phyloP scores from a whole-genome alignment of 2,329 filamentous ascomycete genomes.

The Colletotrichum godetiae region DNA sequence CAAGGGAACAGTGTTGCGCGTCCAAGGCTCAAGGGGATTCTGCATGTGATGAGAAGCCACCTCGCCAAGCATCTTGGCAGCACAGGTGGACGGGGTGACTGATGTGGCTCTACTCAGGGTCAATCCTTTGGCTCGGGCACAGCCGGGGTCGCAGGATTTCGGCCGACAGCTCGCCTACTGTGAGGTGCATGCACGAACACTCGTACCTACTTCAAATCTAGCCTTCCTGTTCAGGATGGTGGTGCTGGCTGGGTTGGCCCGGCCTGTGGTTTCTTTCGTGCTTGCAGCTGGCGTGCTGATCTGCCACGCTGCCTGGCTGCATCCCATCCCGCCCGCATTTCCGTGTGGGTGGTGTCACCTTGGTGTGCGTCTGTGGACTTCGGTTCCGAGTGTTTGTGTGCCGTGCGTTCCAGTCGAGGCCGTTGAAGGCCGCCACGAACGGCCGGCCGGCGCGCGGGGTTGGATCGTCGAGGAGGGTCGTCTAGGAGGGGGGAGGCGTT shows the following conservation, averaged over 20 bases:
- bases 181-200: too few species aligned
- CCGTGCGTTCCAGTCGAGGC: constrained; percentile 2
- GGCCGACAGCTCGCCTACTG: constrained; percentile 10
- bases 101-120: background rate
- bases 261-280: background rate
- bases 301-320: background rate
- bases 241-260: background rate
- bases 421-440: constrained; percentile 3
- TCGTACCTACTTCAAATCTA: background rate
- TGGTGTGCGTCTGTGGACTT: too few species aligned
- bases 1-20: background rate
- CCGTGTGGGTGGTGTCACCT: background rate
- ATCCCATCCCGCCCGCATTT: background rate
- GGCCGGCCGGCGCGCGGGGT: too few species aligned
- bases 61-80: constrained; percentile 18
- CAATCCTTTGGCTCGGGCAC: background rate
- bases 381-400: background rate
- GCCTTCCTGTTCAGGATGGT: background rate
- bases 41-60: background rate
- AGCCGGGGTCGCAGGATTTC: constrained; percentile 20
- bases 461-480: background rate
- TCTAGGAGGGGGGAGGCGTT: background rate
- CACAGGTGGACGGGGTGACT: background rate
- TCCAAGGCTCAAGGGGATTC: background rate
- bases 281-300: constrained; percentile 10